Evolutionary conservation across 257 asterid species (phyloP).

Genomic region (Penstemon newberryi): DNA sequence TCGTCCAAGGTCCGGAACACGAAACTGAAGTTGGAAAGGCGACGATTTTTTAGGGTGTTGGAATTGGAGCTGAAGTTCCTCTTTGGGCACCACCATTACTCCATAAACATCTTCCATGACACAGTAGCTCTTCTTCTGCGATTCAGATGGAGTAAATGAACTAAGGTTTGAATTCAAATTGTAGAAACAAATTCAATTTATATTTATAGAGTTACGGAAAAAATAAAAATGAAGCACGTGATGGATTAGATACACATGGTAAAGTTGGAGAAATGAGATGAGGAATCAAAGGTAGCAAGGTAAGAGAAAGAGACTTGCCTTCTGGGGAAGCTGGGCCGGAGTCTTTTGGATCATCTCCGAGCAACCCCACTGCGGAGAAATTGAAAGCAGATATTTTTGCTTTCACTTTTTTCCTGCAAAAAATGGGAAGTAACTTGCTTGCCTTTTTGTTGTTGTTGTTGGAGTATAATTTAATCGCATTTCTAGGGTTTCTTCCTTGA

Average conservation of each 20-base stretch:
- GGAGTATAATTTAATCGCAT: background rate
- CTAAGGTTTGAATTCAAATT: constrained; percentile 2
- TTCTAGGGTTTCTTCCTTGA: constrained; percentile 29
- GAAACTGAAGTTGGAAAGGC: constrained; percentile 28
- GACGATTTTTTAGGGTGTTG: constrained; percentile 34
- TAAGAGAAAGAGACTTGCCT: constrained; percentile 36
- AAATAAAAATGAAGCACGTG: constrained; percentile 18
- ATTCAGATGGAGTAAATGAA: constrained; percentile 27
- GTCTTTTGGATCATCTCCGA: constrained; percentile 44
- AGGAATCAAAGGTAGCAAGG: constrained; percentile 21
- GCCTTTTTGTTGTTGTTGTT: background rate
- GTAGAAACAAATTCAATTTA: background rate
- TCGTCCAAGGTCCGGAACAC: constrained; percentile 49
- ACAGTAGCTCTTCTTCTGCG: constrained; percentile 60
- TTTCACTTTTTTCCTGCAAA: constrained; percentile 35
- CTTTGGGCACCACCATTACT: constrained; percentile 48
- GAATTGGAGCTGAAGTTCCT: constrained; percentile 45
- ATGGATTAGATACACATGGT: background rate
- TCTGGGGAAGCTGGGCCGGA: constrained; percentile 36
- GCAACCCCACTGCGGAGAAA: background rate
- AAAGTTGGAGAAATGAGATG: constrained; percentile 23
- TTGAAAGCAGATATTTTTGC: constrained; percentile 27
- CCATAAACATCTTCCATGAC: constrained; percentile 51
- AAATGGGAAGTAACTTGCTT: background rate
- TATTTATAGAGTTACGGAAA: background rate